These are phyloP conservation scores for Omphalotus guepiniiformis DNA, from an alignment of 768 basidiomycete genomes.

Conservation along the genomic window DNA sequence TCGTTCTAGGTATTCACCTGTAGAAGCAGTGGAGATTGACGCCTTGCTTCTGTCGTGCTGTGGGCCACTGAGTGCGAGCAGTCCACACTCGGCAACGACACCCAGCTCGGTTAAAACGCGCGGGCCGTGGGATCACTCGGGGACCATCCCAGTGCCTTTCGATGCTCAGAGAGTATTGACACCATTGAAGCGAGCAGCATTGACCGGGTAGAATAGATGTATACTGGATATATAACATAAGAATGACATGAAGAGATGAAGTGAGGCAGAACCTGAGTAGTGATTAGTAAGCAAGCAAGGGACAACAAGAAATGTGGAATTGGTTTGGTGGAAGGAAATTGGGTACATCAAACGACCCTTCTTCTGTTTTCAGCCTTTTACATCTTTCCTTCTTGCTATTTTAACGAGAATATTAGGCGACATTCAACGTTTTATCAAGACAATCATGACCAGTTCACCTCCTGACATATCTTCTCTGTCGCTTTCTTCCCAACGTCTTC, in stretches of 20 bases:
- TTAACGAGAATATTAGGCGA: conserved; percentile 5
- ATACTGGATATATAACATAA: background rate
- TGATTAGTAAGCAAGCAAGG: no score
- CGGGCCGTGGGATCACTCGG: conserved; percentile 60
- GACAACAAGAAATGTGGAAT: no score
- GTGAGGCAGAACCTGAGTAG: background rate
- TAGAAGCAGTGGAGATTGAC: no score
- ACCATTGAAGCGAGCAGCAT: conserved; percentile 41
- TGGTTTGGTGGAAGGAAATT: no score
- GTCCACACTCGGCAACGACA: background rate
- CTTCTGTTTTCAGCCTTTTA: no score
- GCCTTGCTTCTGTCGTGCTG: no score
- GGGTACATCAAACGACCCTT: no score
- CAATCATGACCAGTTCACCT: conserved; percentile 75
- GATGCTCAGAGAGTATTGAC: conserved; percentile 45
- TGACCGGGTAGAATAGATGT: conserved; percentile 11
- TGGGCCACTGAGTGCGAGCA: background rate
- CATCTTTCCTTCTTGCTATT: conserved; percentile 4
- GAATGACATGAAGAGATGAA: conserved; percentile 1
- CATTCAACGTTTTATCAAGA: background rate
- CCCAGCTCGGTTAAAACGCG: conserved; percentile 19
- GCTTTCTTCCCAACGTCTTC: conserved; percentile 74
- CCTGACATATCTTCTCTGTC: conserved; percentile 79
- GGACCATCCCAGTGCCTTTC: conserved; percentile 36
- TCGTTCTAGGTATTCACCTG: conserved; percentile 14